These are phyloP conservation scores for Clarireedia homoeocarpa DNA, from an alignment of 2,329 filamentous ascomycete species.

Conservation along the genomic window DNA sequence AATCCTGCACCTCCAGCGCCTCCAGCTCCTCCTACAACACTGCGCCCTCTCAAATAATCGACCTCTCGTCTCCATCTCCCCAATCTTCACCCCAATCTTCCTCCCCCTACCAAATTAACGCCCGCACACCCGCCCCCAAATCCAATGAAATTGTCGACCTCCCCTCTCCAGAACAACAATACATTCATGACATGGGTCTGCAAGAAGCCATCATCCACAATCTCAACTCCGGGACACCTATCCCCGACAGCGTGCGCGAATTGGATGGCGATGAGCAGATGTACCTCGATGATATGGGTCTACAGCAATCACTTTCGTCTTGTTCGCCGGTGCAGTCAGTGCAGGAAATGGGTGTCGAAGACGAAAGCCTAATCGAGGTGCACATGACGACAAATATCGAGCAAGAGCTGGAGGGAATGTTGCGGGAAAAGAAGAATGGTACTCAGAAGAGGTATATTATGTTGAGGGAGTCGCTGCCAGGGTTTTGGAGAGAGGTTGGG, in stretches of 20 bases:
- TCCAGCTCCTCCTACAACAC: constrained; percentile 4
- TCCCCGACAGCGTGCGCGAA: neutral
- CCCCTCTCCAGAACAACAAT: neutral
- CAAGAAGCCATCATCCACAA: neutral
- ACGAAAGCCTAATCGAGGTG: neutral
- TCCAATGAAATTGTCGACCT: neutral
- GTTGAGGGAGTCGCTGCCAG: constrained; percentile 4
- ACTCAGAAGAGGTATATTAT: constrained; percentile 5
- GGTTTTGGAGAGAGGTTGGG: neutral
- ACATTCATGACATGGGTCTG: neutral
- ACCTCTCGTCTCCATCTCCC: constrained; percentile 2
- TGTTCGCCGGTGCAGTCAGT: neutral
- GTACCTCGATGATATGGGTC: neutral
- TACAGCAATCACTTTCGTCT: neutral
- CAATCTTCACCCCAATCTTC: neutral
- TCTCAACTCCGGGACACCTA: neutral
- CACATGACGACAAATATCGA: neutral
- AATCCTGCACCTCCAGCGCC: constrained; percentile 5
- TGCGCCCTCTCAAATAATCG: constrained; percentile 3
- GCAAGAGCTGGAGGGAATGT: neutral
- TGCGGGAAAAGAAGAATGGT: neutral
- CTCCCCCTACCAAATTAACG: neutral
- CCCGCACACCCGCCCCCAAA: neutral
- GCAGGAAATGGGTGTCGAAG: neutral
- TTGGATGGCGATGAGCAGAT: neutral